A percentile compares a stretch with the other conserved stretches of the same genome.
These are phyloP conservation scores for Penicillium psychrofluorescens DNA, from an alignment of 495 filamentous ascomycete species.

Conservation along the genomic window DNA sequence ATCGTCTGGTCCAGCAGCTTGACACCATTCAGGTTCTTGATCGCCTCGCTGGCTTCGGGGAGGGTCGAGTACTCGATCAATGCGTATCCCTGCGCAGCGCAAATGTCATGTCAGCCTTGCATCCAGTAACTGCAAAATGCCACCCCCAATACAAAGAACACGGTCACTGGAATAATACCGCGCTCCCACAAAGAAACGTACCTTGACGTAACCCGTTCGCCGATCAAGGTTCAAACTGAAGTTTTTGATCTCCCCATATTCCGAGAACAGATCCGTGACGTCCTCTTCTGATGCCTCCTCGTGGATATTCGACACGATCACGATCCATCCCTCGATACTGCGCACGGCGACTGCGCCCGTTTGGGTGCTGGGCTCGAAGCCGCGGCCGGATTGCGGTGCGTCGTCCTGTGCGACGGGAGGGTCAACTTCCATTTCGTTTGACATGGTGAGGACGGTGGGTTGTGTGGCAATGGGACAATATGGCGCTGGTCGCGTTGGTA, in stretches of 20 bases:
- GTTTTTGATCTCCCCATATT: constrained; percentile 97
- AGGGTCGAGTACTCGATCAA: constrained; percentile 90
- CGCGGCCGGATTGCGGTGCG: constrained; percentile 39
- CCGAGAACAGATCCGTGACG: constrained; percentile 86
- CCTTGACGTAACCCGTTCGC: constrained; percentile 97
- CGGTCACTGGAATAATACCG: too few relatives aligned
- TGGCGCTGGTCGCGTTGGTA: not conserved
- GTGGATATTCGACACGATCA: constrained; percentile 93
- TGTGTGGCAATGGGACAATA: not conserved
- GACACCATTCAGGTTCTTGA: constrained; percentile 71
- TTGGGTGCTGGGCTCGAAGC: constrained; percentile 63
- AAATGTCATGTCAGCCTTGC: constrained; percentile 5
- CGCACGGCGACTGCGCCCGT: constrained; percentile 84
- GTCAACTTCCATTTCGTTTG: constrained; percentile 79
- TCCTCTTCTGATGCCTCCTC: constrained; percentile 97
- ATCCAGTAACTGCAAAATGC: too few relatives aligned
- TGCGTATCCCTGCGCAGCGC: constrained; percentile 65
- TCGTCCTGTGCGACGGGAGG: constrained; percentile 42
- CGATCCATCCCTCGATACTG: constrained; percentile 98
- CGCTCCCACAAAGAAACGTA: constrained; percentile 26
- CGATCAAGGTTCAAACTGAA: constrained; percentile 91
- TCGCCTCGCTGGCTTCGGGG: constrained; percentile 72
- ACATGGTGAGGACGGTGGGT: constrained; percentile 38
- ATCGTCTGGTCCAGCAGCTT: constrained; percentile 93
- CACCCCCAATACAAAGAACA: too few relatives aligned